Conservation (phyloP, 352 stramenopile genomes). For the Phytophthora sansomeana region DNA sequence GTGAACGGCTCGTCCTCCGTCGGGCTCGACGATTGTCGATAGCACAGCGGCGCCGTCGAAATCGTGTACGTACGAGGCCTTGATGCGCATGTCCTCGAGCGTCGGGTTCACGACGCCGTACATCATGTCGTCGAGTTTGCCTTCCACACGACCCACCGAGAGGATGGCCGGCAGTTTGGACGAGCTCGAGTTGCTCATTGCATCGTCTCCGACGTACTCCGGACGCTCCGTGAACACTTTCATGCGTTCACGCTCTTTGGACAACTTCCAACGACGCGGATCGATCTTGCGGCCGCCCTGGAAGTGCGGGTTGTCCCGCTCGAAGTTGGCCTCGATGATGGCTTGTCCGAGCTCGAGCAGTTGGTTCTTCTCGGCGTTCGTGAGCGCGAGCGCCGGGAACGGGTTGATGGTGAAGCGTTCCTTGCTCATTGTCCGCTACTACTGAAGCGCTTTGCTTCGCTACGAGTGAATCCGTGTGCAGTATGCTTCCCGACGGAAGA, state of each 20-base stretch:
- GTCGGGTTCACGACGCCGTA: slow-evolving; percentile 47
- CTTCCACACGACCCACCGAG: slow-evolving; percentile 36
- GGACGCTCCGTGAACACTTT: slow-evolving; percentile 41
- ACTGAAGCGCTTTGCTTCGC: background rate
- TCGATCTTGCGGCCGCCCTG: slow-evolving; percentile 38
- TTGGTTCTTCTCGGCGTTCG: slow-evolving; percentile 43
- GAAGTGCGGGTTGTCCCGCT: slow-evolving; percentile 43
- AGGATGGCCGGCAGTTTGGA: slow-evolving; percentile 42
- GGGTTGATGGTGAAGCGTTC: slow-evolving; percentile 51
- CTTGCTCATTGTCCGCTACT: slow-evolving; percentile 26
- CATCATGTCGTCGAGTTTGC: slow-evolving; percentile 54
- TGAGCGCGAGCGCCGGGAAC: slow-evolving; percentile 44
- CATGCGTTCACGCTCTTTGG: slow-evolving; percentile 46
- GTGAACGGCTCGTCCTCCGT: slow-evolving; percentile 40
- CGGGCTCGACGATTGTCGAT: slow-evolving; percentile 42
- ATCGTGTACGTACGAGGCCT: slow-evolving; percentile 47
- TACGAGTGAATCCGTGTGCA: slow-evolving; percentile 12
- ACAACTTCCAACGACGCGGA: slow-evolving; percentile 41
- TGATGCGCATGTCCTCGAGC: slow-evolving; percentile 49
- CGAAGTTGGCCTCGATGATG: slow-evolving; percentile 47
- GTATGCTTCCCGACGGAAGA: slow-evolving; percentile 15
- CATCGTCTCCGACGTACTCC: slow-evolving; percentile 36
- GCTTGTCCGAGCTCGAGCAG: slow-evolving; percentile 43
- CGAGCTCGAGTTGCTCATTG: slow-evolving; percentile 33
- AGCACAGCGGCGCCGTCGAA: slow-evolving; percentile 42